These are phyloP conservation scores for Eutypella sp. DNA, from an alignment of 2,329 filamentous ascomycete genomes.

Conservation along the genomic window DNA sequence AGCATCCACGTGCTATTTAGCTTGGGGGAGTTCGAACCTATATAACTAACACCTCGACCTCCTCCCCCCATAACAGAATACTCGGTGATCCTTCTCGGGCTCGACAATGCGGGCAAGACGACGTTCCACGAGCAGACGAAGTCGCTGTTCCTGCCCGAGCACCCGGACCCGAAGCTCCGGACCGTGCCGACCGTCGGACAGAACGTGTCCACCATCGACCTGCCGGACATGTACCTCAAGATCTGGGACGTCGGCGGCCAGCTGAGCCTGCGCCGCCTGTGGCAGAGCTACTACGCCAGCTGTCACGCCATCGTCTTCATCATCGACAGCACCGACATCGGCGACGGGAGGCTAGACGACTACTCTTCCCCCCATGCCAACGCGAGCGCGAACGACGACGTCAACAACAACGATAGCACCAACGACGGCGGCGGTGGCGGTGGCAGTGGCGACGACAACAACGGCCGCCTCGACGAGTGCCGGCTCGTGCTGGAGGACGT, in stretches of 20 bases:
- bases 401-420: background rate
- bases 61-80: slow-evolving; percentile 60
- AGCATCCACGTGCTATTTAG: too few relatives aligned
- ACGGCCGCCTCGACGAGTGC: slow-evolving; percentile 80
- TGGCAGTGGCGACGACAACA: slow-evolving; percentile 38
- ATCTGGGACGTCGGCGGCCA: slow-evolving; percentile 98
- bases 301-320: slow-evolving; percentile 98
- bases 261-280: slow-evolving; percentile 79
- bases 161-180: slow-evolving; percentile 63
- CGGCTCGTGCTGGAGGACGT: slow-evolving; percentile 85
- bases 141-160: slow-evolving; percentile 67
- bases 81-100: slow-evolving; percentile 91
- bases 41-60: background rate
- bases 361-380: too few relatives aligned
- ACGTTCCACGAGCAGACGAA: slow-evolving; percentile 97
- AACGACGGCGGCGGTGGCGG: slow-evolving; percentile 2
- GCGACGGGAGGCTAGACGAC: slow-evolving; percentile 65
- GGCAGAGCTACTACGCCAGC: slow-evolving; percentile 91
- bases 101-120: slow-evolving; percentile 98
- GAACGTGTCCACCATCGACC: slow-evolving; percentile 86
- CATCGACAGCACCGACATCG: slow-evolving; percentile 90
- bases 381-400: slow-evolving; percentile 1
- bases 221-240: slow-evolving; percentile 95
- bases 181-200: slow-evolving; percentile 97
- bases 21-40: too few relatives aligned